phyloP scores from a whole-genome alignment of 2,329 filamentous ascomycete genomes.

The Dactylonectria macrodidyma region DNA sequence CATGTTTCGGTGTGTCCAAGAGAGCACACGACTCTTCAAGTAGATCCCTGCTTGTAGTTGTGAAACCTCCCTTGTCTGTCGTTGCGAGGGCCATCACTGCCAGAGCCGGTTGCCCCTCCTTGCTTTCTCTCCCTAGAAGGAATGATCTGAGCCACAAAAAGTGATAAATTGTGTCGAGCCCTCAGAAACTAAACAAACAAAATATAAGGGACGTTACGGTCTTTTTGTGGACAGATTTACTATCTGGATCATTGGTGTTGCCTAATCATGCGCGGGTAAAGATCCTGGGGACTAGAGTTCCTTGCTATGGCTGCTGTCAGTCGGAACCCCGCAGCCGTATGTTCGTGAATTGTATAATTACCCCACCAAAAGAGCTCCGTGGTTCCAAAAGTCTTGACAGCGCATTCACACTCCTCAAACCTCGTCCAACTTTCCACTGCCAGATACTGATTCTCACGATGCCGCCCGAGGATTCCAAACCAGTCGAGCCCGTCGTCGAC shows the following conservation, averaged over 20 bases:
- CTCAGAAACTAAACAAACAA: neutral
- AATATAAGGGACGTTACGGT: neutral
- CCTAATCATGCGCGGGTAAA: neutral
- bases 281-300: neutral
- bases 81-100: neutral
- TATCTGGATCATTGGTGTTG: neutral
- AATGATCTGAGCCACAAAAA: neutral
- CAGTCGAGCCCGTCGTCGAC: slow-evolving; percentile 67
- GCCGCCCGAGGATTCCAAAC: slow-evolving; percentile 75
- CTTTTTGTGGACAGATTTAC: neutral
- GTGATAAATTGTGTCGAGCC: neutral
- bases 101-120: neutral
- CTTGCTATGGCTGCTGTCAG: neutral
- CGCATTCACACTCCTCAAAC: slow-evolving; percentile 12
- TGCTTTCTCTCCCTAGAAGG: neutral
- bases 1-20: no score
- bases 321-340: slow-evolving; percentile 29
- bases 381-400: slow-evolving; percentile 3
- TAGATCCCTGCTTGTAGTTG: no score
- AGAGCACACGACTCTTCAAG: no score
- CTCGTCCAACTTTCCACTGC: slow-evolving; percentile 20
- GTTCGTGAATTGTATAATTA: slow-evolving; percentile 26
- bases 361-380: slow-evolving; percentile 45
- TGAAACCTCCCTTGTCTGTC: neutral
- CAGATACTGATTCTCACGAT: slow-evolving; percentile 48